Evolutionary conservation across 2,329 filamentous ascomycete genomes (phyloP), one percentile per base, ranked within the genome.

Genomic region (Fusarium albidum): DNA sequence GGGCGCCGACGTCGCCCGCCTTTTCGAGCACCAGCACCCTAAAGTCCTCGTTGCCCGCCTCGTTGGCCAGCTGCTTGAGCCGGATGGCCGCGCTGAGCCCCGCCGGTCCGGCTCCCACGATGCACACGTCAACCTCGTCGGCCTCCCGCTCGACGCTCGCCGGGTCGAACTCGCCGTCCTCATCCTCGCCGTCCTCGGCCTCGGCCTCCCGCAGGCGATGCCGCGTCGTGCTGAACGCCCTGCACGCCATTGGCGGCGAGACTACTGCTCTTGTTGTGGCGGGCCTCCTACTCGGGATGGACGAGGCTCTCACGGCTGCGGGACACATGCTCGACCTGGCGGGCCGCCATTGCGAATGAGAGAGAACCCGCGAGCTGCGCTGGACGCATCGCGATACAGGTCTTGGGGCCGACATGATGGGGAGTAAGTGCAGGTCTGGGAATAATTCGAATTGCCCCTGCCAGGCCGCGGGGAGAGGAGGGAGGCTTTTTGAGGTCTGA

Each of bases 51-150:
- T 98, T 96, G 59, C 95, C 94, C 28, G 91, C 91, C 70, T 93
- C 92, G 69, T 93, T 97, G 64, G 95, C 95, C 43, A 97, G 82
- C 75, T 99, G 94, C 81, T 98, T 98, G 49, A 99, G 79, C 62
- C 91, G 89, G 70, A 99, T 99, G 43, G 94, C 95, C 39, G 95
- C 93, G 65, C 91, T 90, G 63, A 99, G 83, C 54, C 95, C 95
- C 45, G 95, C 91, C 46, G 95, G 95, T n/a, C 95, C 94, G 73
- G 91, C 95, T 69, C 95, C 95, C 47, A 99, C 86, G 68, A 99
- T 98, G 75, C 92, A 96, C 26, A 99, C 93, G 75, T 99, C 95
- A 26, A 99, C 95, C 76, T 95, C 79, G 69, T 99, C 95, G 47
- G 86, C 90, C 73, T 98, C 95, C 61, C 95, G 88, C 61, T 98